Evolutionary conservation across 768 basidiomycete genomes (phyloP).

Genomic region (Gautieria morchelliformis): DNA sequence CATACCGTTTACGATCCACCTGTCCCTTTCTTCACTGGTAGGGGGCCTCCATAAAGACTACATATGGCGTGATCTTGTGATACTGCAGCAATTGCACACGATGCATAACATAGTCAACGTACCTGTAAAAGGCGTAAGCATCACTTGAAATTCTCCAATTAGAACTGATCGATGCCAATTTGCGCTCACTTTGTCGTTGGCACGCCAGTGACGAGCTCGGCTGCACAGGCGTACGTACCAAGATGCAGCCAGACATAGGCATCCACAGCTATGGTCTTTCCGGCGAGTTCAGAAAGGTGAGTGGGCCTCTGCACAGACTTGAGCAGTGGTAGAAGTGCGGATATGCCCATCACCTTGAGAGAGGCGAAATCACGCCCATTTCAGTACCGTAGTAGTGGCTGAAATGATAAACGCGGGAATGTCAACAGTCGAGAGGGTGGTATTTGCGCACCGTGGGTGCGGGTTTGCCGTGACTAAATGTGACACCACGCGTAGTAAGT

Average conservation of each 20-base stretch:
- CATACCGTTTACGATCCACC: constrained; percentile 50
- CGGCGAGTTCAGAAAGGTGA: constrained; percentile 73
- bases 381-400: too few species aligned
- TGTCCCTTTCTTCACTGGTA: constrained; percentile 89
- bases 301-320: constrained; percentile 74
- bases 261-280: constrained; percentile 84
- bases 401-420: too few species aligned
- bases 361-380: too few species aligned
- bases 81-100: constrained; percentile 79
- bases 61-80: constrained; percentile 75
- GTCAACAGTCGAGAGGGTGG: too few species aligned
- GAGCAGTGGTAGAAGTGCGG: constrained; percentile 80
- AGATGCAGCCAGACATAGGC: constrained; percentile 92
- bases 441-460: too few species aligned
- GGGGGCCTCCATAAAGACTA: constrained; percentile 93
- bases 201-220: constrained; percentile 81
- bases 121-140: constrained; percentile 36
- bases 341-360: constrained; percentile 66
- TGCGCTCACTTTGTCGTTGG: constrained; percentile 67
- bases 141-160: not conserved
- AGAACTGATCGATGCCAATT: not conserved
- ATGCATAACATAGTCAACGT: constrained; percentile 95
- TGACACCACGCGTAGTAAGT: too few species aligned
- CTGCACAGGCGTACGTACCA: constrained; percentile 83
- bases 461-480: too few species aligned